Percentiles rank a stretch among this genome's conserved stretches.
Conservation (phyloP, 2,329 filamentous ascomycete species). For the Epichloe hybrida region DNA sequence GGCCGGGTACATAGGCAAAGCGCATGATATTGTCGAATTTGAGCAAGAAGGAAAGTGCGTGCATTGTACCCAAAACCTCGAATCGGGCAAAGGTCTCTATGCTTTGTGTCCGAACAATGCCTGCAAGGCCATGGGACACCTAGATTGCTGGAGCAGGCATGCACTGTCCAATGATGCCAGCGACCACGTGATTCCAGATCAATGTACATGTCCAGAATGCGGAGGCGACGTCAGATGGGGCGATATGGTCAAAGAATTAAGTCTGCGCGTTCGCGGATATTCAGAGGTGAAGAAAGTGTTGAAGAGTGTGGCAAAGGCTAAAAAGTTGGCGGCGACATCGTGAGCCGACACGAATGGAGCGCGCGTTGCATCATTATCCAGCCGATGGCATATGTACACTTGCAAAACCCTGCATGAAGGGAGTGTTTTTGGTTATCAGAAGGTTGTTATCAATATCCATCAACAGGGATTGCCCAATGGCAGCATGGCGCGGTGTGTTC, state of each 20-base stretch:
- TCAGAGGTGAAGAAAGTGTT: slow-evolving; percentile 59
- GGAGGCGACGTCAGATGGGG: slow-evolving; percentile 51
- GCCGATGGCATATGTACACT: no score
- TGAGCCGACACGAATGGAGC: background rate
- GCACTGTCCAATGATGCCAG: slow-evolving; percentile 26
- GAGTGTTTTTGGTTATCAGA: no score
- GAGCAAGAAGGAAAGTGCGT: slow-evolving; percentile 42
- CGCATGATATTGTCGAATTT: slow-evolving; percentile 38
- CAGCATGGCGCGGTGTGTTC: background rate
- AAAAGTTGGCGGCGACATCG: slow-evolving; percentile 7
- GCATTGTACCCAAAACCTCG: slow-evolving; percentile 34
- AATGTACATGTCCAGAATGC: slow-evolving; percentile 62
- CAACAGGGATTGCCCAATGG: background rate
- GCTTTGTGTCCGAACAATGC: slow-evolving; percentile 39
- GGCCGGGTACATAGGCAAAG: slow-evolving; percentile 41
- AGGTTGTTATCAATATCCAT: background rate
- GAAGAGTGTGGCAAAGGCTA: slow-evolving; percentile 30
- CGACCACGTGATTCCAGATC: slow-evolving; percentile 47
- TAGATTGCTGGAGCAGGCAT: slow-evolving; percentile 45
- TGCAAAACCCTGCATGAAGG: no score
- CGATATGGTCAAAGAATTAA: slow-evolving; percentile 72
- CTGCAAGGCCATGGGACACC: slow-evolving; percentile 45
- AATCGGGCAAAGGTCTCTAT: slow-evolving; percentile 36
- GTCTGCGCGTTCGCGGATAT: slow-evolving; percentile 53
- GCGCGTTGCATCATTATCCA: no score